Evolutionary conservation across 495 filamentous ascomycete genomes (phyloP).

Genomic region (Trichoderma virens): DNA sequence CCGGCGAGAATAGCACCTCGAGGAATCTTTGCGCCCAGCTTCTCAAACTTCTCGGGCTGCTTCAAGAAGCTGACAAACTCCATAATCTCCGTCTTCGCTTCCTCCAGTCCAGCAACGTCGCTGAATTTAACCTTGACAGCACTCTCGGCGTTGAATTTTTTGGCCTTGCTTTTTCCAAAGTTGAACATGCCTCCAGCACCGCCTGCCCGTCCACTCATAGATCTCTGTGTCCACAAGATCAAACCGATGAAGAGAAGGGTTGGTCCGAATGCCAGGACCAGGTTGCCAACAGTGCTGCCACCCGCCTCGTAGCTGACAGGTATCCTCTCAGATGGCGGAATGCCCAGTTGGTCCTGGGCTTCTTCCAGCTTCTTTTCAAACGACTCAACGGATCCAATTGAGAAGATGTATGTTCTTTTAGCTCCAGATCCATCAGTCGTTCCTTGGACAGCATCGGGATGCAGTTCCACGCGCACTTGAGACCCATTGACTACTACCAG

Average conservation of each 20-base stretch:
- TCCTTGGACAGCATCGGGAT: conserved; percentile 66
- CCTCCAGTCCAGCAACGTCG: conserved; percentile 97
- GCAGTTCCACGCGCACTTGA: conserved; percentile 75
- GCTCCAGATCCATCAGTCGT: conserved; percentile 69
- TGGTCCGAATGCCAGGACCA: conserved; percentile 74
- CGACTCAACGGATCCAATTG: conserved; percentile 85
- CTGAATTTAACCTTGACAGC: conserved; percentile 94
- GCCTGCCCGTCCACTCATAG: conserved; percentile 43
- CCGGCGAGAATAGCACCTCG: conserved; percentile 94
- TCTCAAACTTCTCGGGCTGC: conserved; percentile 81
- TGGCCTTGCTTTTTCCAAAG: conserved; percentile 89
- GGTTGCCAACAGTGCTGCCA: conserved; percentile 49
- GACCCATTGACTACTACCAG: conserved; percentile 63
- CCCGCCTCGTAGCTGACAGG: conserved; percentile 82
- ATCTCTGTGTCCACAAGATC: conserved; percentile 62
- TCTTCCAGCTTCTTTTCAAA: conserved; percentile 85
- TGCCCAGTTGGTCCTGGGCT: conserved; percentile 77
- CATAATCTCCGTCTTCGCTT: conserved; percentile 98
- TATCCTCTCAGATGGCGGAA: conserved; percentile 77
- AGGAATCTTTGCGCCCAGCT: conserved; percentile 93
- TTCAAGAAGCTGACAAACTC: conserved; percentile 97
- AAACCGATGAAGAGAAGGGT: conserved; percentile 77
- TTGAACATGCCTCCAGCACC: conserved; percentile 80
- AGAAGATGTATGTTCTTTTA: conserved; percentile 84
- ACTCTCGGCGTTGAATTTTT: conserved; percentile 93